Evolutionary conservation across 805 yeast genomes (phyloP), one percentile per base, ranked within the genome.

Genomic region (Ogataea thermomethanolica): DNA sequence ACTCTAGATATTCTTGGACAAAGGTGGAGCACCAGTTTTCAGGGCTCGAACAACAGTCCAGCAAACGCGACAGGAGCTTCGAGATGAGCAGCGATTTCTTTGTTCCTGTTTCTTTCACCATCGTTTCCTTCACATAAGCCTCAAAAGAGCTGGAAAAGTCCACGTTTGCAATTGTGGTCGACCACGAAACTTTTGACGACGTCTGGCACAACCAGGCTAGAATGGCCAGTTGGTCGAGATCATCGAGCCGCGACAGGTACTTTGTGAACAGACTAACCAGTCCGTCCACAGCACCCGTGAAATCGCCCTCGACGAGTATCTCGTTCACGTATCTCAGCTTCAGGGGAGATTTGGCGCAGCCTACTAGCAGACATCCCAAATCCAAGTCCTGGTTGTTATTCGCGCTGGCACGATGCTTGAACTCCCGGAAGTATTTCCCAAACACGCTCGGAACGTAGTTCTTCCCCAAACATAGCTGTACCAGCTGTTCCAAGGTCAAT

Each of bases 271-370:
- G 49, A 3, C 35, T 28, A 7, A 41, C 46, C 5, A 61, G 34
- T 25, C 56, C 61, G 7, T 55, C 57, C 28, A 49, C 51, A 9
- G 45, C 48, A 33, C 52, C 52, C 15, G 51, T 49, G 15, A 54
- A 39, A 37, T 59, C 65, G 25, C 51, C 41, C 8, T 47, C 54
- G 4, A 61, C 48, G 15, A 59, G 42, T 5, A 55, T 43, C 37
- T 59, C 62, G 35, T 45, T 52, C 3, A 59, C 53, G 33, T 59
- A 61, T n/a, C 43, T 45, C 33, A 61, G 43, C 38, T 58, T 60
- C 7, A 51, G 33, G 8, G 51, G 49, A 11, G 39, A 43, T 12
- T 34, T 17, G 4, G 54, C 37, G 21, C 54, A 46, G 14, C 46
- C 41, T 3, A 43, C 29, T 30, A 46, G 54, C 25, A 58, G 31